These are phyloP conservation scores for Cladosporium sphaerospermum DNA, from an alignment of 2,329 filamentous ascomycete genomes.

Conservation along the genomic window DNA sequence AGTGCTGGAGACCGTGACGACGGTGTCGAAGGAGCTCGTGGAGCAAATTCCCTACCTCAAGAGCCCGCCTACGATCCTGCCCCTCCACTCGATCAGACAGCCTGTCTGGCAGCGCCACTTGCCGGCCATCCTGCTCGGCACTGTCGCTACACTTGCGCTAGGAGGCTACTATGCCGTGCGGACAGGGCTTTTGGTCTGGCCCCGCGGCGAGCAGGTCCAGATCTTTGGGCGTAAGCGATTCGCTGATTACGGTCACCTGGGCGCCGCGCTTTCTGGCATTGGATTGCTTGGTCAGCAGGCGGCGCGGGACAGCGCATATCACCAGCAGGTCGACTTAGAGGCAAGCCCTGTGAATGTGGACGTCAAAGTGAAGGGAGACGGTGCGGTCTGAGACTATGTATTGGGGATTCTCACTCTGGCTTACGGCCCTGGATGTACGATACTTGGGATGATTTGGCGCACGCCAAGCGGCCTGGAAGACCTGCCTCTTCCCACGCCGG, in stretches of 20 bases:
- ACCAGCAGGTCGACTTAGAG: constrained; percentile 1
- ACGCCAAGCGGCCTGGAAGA: too few relatives aligned
- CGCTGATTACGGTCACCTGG: constrained; percentile 30
- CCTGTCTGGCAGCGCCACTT: constrained; percentile 18
- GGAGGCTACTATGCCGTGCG: constrained; percentile 19
- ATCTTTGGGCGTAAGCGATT: constrained; percentile 30
- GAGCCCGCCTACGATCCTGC: constrained; percentile 2
- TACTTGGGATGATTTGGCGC: too few relatives aligned
- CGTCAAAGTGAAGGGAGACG: constrained; percentile 6
- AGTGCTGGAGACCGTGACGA: constrained; percentile 10
- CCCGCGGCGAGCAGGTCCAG: constrained; percentile 27
- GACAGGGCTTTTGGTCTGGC: constrained; percentile 25
- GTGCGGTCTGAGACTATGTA: background rate
- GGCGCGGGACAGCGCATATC: background rate
- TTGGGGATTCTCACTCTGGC: background rate
- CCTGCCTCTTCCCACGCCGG: too few relatives aligned
- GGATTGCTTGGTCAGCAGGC: constrained; percentile 18
- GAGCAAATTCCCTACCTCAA: constrained; percentile 20
- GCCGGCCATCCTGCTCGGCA: constrained; percentile 16
- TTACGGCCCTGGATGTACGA: too few relatives aligned
- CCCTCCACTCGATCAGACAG: background rate
- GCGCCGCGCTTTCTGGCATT: constrained; percentile 29
- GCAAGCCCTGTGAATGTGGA: background rate
- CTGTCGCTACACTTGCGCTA: constrained; percentile 16
- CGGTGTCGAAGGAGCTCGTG: constrained; percentile 15